Evolutionary conservation across 768 basidiomycete species (phyloP).

Genomic region (Leccinum subgranulosum): DNA sequence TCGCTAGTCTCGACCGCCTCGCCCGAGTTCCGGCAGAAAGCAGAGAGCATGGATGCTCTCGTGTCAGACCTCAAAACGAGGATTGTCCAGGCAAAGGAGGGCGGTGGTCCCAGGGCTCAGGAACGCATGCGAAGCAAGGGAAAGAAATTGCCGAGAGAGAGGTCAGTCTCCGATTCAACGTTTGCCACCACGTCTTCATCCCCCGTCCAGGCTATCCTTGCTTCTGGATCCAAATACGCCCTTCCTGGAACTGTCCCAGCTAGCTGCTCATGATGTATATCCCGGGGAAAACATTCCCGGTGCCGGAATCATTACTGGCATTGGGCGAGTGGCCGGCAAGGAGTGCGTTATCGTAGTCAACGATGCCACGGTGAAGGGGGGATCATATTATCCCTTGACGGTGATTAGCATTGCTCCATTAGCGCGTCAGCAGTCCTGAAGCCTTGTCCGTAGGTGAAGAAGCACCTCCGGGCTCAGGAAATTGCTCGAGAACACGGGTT

Average conservation of each 20-base stretch:
- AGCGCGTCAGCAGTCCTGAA: background rate
- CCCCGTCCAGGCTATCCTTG: constrained; percentile 51
- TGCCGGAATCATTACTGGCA: constrained; percentile 88
- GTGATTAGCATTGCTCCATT: constrained; percentile 34
- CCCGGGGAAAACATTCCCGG: constrained; percentile 72
- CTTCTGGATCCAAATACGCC: constrained; percentile 85
- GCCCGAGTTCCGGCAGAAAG: constrained; percentile 67
- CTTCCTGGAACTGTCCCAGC: constrained; percentile 82
- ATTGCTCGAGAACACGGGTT: constrained; percentile 88
- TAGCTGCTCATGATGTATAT: constrained; percentile 89
- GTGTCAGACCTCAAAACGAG: constrained; percentile 63
- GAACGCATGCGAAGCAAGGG: constrained; percentile 74
- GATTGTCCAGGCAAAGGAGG: constrained; percentile 55
- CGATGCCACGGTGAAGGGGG: constrained; percentile 91
- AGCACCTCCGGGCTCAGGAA: constrained; percentile 91
- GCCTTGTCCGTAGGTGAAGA: constrained; percentile 66
- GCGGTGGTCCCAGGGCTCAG: constrained; percentile 73
- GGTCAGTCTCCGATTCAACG: constrained; percentile 40
- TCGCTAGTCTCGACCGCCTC: constrained; percentile 66
- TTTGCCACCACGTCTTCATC: constrained; percentile 2
- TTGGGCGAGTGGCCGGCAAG: constrained; percentile 71
- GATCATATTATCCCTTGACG: constrained; percentile 87
- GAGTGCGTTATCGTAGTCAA: constrained; percentile 93
- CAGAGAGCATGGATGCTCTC: constrained; percentile 66
- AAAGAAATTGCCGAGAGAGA: constrained; percentile 80